Evolutionary conservation across 2,329 filamentous ascomycete genomes (phyloP), one percentile per base, ranked within the genome.

Genomic region (Trematosphaeria pertusa): DNA sequence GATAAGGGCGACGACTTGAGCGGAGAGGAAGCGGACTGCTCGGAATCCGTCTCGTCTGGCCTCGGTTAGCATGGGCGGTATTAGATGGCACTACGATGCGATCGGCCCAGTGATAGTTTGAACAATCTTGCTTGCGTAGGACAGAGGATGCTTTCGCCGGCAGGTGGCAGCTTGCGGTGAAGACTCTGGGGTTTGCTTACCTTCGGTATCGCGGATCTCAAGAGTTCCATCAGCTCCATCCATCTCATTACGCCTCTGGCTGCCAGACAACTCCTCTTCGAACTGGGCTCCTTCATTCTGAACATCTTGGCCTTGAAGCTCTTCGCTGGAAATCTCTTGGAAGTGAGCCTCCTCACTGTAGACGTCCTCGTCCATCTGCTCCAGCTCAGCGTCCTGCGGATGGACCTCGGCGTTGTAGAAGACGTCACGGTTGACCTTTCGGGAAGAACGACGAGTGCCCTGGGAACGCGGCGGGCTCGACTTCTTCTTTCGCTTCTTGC

Each of bases 361-460:
- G n/a, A n/a, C n/a, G n/a, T n/a, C n/a, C n/a, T n/a, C n/a, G n/a
- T n/a, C n/a, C n/a, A n/a, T n/a, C n/a, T n/a, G n/a, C 15, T 36
- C 33, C 9, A 58, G 28, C 14, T 57, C 46, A 3, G 43, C 43
- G 38, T 69, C 67, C 42, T 69, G 66, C 11, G 66, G 66, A 38
- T 71, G 65, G 4, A 62, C 44, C 1, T 50, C 50, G 43, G 55
- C 59, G 20, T 66, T 53, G 46, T 71, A 70, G 2, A 56, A 52
- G 12, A 56, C 40, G 14, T 58, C 54, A 4, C 22, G 39, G 7
- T 54, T 56, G 4, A 43, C 42, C 17, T 52, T 59, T 5, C 67
- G 65, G 30, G 56, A 50, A 3, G 66, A 67, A 15, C 61, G 62
- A 34, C 65, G 56, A 19, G 52, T 55, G 8, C 47, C 36, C 33